These are phyloP conservation scores for Incumbomyces delicatus DNA, from an alignment of 2,329 filamentous ascomycete genomes.

Conservation along the genomic window DNA sequence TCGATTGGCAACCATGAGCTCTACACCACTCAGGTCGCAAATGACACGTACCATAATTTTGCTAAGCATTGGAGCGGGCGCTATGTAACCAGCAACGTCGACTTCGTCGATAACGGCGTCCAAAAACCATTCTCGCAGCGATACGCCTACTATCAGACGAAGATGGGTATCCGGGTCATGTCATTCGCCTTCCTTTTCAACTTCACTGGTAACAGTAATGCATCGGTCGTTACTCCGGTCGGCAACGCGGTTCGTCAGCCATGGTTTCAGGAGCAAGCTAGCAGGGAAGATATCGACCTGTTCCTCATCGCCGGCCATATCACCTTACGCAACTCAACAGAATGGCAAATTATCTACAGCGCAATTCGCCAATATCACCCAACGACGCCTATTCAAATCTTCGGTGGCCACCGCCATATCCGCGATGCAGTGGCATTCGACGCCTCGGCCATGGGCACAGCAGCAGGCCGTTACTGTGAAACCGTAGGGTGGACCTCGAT, in stretches of 20 bases:
- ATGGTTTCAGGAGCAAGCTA: conserved; percentile 53
- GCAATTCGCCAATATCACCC: conserved; percentile 50
- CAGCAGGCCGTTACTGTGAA: conserved; percentile 58
- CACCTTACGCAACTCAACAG: conserved; percentile 41
- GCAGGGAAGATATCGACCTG: conserved; percentile 47
- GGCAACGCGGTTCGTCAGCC: conserved; percentile 41
- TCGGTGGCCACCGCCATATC: conserved; percentile 56
- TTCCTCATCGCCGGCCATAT: conserved; percentile 58
- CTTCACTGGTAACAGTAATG: conserved; percentile 50
- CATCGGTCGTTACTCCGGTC: conserved; percentile 50
- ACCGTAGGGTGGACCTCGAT: conserved; percentile 59
- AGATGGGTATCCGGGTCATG: conserved; percentile 42
- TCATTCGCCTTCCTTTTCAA: conserved; percentile 43
- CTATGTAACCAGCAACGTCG: conserved; percentile 45
- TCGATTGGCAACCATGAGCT: conserved; percentile 57
- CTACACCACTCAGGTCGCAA: conserved; percentile 52
- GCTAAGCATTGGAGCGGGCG: conserved; percentile 47
- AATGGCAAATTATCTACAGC: conserved; percentile 42
- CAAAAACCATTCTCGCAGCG: conserved; percentile 22
- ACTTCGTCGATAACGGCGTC: conserved; percentile 37
- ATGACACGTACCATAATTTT: conserved; percentile 52
- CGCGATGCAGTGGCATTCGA: conserved; percentile 58
- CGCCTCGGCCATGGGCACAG: conserved; percentile 50
- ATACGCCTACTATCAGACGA: conserved; percentile 43
- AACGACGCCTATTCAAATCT: conserved; percentile 52